Conservation (phyloP, 2,329 filamentous ascomycete species). For the Paradendryphiella salina region DNA sequence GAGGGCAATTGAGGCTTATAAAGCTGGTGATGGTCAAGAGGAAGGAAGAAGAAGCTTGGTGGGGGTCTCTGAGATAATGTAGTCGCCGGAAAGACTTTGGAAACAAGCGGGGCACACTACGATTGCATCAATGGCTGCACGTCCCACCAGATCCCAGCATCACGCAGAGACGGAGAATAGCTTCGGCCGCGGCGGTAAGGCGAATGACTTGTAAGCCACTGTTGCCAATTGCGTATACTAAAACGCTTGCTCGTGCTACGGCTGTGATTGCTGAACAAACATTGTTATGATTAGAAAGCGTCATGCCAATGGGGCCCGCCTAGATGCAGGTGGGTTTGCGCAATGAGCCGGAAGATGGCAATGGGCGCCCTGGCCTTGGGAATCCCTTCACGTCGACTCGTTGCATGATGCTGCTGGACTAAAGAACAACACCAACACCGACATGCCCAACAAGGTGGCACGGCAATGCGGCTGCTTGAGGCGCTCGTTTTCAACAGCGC, state of each 20-base stretch:
- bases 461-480: conserved; percentile 16
- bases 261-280: conserved; percentile 11
- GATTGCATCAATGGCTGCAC: conserved; percentile 34
- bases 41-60: conserved; percentile 24
- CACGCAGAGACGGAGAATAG: conserved; percentile 10
- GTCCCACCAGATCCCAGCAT: conserved; percentile 20
- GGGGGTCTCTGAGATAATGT: conserved; percentile 43
- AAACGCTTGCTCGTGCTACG: conserved; percentile 11
- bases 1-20: conserved; percentile 29
- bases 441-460: conserved; percentile 15
- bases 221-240: conserved; percentile 19
- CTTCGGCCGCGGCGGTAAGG: conserved; percentile 40
- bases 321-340: conserved; percentile 2
- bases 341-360: background rate
- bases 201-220: conserved; percentile 13
- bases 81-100: conserved; percentile 42
- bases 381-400: too few species aligned
- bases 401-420: too few species aligned
- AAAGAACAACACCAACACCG: background rate
- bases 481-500: conserved; percentile 1
- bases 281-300: conserved; percentile 13
- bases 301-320: background rate
- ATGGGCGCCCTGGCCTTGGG: background rate
- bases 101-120: conserved; percentile 38
- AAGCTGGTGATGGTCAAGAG: conserved; percentile 28